Percentiles rank a stretch among this genome's conserved stretches.
Conservation (phyloP, 768 basidiomycete species). For the Leccinum arenicola region DNA sequence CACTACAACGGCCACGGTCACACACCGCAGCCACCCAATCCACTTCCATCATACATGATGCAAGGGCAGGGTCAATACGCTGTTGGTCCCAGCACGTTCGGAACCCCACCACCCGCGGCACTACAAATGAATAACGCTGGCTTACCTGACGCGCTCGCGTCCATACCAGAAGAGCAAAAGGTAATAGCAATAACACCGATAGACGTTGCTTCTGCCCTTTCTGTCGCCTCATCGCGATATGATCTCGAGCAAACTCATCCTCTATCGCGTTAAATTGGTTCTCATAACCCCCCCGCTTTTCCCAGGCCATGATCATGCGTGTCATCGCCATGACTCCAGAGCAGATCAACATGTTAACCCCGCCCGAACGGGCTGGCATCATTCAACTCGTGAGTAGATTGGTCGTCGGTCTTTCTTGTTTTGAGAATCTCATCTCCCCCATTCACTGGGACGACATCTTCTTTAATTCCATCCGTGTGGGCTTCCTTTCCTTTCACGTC, state of each 20-base stretch:
- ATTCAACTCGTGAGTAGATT: constrained; percentile 72
- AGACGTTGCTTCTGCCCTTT: constrained; percentile 5
- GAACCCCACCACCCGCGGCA: constrained; percentile 19
- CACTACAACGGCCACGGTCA: constrained; percentile 29
- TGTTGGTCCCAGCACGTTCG: constrained; percentile 14
- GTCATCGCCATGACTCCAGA: constrained; percentile 82
- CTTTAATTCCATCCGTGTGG: too few relatives aligned
- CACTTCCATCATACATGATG: constrained; percentile 13
- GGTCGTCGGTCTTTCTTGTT: background rate
- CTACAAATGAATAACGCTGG: constrained; percentile 20
- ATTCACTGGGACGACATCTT: background rate
- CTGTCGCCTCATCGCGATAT: background rate
- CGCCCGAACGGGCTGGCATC: constrained; percentile 70
- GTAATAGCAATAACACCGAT: constrained; percentile 34
- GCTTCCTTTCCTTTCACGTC: too few relatives aligned
- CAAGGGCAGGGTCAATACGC: constrained; percentile 22
- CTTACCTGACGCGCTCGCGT: constrained; percentile 53
- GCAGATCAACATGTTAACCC: constrained; percentile 74
- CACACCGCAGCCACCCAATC: constrained; percentile 25
- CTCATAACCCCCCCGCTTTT: constrained; percentile 6
- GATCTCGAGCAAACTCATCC: background rate
- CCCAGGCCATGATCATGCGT: constrained; percentile 70
- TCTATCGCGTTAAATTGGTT: constrained; percentile 5
- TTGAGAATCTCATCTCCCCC: too few relatives aligned
- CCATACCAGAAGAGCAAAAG: constrained; percentile 69